Conservation (phyloP, 1,139 yeast species). For the Kurtzmaniella quercitrusa region DNA sequence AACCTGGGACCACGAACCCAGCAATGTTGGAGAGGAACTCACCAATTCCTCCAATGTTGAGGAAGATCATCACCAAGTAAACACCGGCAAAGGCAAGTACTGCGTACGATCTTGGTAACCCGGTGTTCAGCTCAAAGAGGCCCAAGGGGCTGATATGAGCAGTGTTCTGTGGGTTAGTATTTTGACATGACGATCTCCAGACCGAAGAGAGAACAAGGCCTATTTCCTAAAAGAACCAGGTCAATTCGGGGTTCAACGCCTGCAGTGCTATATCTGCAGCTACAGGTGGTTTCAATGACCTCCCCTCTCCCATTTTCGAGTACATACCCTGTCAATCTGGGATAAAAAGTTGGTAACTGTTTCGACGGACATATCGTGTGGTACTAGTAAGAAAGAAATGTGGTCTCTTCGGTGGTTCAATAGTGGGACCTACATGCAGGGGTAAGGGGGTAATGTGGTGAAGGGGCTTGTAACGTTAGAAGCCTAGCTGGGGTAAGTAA, state of each 20-base stretch:
- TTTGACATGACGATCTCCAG: too few relatives aligned
- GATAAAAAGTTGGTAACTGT: constrained; percentile 24
- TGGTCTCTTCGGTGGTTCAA: neutral
- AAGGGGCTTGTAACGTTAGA: neutral
- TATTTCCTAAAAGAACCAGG: too few relatives aligned
- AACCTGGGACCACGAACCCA: constrained; percentile 87
- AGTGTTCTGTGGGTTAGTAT: constrained; percentile 26
- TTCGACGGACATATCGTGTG: constrained; percentile 22
- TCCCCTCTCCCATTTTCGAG: too few relatives aligned
- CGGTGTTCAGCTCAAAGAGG: constrained; percentile 60
- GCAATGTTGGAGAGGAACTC: constrained; percentile 89
- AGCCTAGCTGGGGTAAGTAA: too few relatives aligned
- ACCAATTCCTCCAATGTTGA: constrained; percentile 91
- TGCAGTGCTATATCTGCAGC: too few relatives aligned
- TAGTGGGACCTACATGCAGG: neutral
- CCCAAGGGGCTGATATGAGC: constrained; percentile 37
- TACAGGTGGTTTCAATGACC: too few relatives aligned
- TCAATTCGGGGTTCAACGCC: too few relatives aligned
- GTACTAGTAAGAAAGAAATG: neutral
- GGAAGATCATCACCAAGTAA: constrained; percentile 73
- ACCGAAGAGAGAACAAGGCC: too few relatives aligned
- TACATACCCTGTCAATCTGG: constrained; percentile 28
- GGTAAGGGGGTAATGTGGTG: neutral
- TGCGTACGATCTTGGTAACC: constrained; percentile 86
- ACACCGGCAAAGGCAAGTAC: constrained; percentile 59